Evolutionary conservation across 2,329 filamentous ascomycete genomes (phyloP), one percentile per base, ranked within the genome.

Genomic region (Curvularia sp.): DNA sequence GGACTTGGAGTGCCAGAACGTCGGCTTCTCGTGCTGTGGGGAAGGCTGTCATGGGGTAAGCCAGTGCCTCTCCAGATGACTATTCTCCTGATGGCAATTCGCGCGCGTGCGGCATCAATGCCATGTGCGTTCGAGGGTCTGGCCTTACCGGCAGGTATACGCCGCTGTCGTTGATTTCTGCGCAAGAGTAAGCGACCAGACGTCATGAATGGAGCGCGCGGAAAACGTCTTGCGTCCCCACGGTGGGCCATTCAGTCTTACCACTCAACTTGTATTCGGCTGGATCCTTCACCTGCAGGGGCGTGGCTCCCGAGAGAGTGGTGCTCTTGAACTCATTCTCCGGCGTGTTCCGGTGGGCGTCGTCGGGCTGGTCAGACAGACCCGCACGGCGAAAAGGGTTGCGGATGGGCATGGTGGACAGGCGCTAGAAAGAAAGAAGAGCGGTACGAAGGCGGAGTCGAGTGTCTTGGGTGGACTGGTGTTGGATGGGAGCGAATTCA

Each of bases 81-180:
- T 22, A 28, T 30, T 10, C 4, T 18, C n/a, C 43, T 46, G 26
- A 46, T 56, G 46, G 53, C 57, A 47, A 42, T 53, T 58, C 47
- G 30, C 30, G 28, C 28, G 28, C 12, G 28, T 41, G 18, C 31
- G n/a, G 31, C 47, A 53, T 39, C 48, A 38, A 43, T 39, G 22
- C 47, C n/a, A 44, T 41, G 39, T n/a, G 44, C 51, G 26, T 22
- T 13, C 5, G 18, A 31, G 33, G 42, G 49, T 59, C 47, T 41
- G 30, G 38, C 70, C 86, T 79, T 88, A 95, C 92, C 69, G 94
- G 94, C 67, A 98, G 86, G 80, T 96, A 98, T 62, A 97, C 90
- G 66, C 94, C 94, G 77, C 91, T 96, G 79, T 96, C 93, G 75
- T 96, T 96, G 77, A 98, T 95, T 65, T 97, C 94, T 97, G 76